Evolutionary conservation across 2,329 filamentous ascomycete species (phyloP).

Genomic region (Scedosporium minutisporum): DNA sequence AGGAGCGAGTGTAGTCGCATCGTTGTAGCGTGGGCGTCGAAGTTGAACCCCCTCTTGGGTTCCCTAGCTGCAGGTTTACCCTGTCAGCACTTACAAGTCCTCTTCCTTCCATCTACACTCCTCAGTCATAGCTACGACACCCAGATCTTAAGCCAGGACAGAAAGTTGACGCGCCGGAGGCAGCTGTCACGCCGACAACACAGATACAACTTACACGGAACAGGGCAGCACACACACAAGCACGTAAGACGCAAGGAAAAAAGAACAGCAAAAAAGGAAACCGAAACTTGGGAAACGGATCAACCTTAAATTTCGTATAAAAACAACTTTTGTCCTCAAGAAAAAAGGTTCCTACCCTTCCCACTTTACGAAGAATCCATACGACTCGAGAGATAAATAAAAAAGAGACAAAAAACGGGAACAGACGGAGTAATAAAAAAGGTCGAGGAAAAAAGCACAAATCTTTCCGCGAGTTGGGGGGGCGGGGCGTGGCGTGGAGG

Average conservation of each 20-base stretch:
- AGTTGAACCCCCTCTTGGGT: too few species aligned
- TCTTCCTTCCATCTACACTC: too few species aligned
- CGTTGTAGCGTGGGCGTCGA: too few species aligned
- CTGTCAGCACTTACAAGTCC: too few species aligned
- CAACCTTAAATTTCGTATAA: slow-evolving; percentile 3
- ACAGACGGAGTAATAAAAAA: too few species aligned
- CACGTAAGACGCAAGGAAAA: not conserved
- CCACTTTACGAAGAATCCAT: not conserved
- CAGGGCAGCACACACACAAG: not conserved
- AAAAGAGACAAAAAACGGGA: not conserved
- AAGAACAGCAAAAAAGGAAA: slow-evolving; percentile 8
- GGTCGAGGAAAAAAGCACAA: too few species aligned
- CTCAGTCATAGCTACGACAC: not conserved
- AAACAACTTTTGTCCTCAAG: slow-evolving; percentile 4
- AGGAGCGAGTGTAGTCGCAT: too few species aligned
- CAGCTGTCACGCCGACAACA: not conserved
- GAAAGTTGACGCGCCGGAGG: not conserved
- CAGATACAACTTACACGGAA: not conserved
- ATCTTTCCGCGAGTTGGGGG: too few species aligned
- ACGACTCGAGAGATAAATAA: not conserved
- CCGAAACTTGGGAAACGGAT: not conserved
- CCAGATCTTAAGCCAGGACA: not conserved
- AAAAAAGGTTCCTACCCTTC: slow-evolving; percentile 2
- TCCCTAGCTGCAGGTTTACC: too few species aligned
- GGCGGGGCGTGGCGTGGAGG: too few species aligned